Conservation (phyloP, 805 yeast species). For the Candida ortonii region DNA sequence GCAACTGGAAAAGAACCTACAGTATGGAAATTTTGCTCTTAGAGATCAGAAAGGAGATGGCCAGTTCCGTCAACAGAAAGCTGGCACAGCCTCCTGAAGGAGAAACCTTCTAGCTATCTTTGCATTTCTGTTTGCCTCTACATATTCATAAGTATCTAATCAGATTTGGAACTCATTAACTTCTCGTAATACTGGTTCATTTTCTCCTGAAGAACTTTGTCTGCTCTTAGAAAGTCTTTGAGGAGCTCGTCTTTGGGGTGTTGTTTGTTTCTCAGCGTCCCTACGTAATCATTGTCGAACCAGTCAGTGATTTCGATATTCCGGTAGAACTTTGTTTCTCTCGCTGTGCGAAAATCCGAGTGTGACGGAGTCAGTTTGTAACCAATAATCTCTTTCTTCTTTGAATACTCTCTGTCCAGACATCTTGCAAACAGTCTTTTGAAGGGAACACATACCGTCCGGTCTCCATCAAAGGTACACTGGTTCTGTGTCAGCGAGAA, state of each 20-base stretch:
- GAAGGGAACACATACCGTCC: constrained; percentile 46
- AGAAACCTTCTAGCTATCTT: constrained; percentile 38
- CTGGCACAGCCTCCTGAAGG: constrained; percentile 93
- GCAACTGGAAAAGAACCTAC: constrained; percentile 84
- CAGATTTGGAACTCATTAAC: too few relatives aligned
- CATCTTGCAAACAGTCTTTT: constrained; percentile 46
- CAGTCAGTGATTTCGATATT: constrained; percentile 39
- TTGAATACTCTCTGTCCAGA: constrained; percentile 23
- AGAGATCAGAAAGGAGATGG: constrained; percentile 91
- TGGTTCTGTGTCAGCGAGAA: constrained; percentile 45
- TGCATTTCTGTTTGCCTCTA: constrained; percentile 4
- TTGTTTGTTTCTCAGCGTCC: constrained; percentile 2
- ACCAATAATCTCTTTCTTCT: constrained; percentile 27
- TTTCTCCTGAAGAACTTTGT: constrained; percentile 26
- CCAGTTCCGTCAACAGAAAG: constrained; percentile 74
- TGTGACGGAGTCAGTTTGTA: constrained; percentile 29
- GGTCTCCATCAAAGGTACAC: constrained; percentile 44
- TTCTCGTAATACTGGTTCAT: constrained; percentile 30
- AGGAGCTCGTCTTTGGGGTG: constrained; percentile 19
- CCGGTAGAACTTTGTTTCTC: constrained; percentile 18
- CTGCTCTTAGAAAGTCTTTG: constrained; percentile 32
- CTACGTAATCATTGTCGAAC: constrained; percentile 33
- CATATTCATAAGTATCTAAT: too few relatives aligned
- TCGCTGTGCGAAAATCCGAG: constrained; percentile 11
- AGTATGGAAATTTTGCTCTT: constrained; percentile 91